These are phyloP conservation scores for Fusarium hostae DNA, from an alignment of 2,329 filamentous ascomycete species.

Conservation along the genomic window DNA sequence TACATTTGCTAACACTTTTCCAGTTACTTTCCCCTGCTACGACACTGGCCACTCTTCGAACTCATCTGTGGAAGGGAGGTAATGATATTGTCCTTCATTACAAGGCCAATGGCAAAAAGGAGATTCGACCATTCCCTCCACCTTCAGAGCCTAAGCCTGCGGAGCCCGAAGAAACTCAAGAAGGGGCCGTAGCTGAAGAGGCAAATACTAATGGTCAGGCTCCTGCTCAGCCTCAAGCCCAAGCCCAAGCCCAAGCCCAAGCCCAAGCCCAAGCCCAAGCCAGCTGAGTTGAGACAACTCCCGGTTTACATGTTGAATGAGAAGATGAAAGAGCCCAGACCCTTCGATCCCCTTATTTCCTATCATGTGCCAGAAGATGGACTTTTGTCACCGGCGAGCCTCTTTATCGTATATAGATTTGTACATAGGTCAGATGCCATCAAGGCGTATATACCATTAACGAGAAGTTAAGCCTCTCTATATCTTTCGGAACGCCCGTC, in stretches of 20 bases:
- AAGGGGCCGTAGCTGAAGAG: conserved; percentile 28
- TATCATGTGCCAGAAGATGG: conserved; percentile 24
- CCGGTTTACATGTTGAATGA: neutral
- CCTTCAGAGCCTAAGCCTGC: conserved; percentile 30
- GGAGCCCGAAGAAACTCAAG: conserved; percentile 38
- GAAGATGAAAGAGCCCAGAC: neutral
- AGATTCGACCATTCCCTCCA: conserved; percentile 56
- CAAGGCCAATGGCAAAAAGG: conserved; percentile 88
- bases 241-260: conserved; percentile 15
- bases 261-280: conserved; percentile 21
- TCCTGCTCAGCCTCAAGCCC: conserved; percentile 14
- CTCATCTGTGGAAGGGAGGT: conserved; percentile 94
- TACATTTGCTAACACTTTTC: conserved; percentile 15
- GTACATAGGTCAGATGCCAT: conserved; percentile 40
- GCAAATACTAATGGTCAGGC: conserved; percentile 23
- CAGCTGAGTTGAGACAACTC: conserved; percentile 8
- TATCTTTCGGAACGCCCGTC: conserved; percentile 8
- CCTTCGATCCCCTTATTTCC: neutral
- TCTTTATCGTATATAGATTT: conserved; percentile 39
- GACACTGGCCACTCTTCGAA: conserved; percentile 92
- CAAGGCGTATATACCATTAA: conserved; percentile 41
- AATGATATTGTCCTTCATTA: conserved; percentile 92
- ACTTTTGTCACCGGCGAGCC: conserved; percentile 24
- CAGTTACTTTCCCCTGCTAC: conserved; percentile 80
- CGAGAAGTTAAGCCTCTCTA: conserved; percentile 35